phyloP scores from a whole-genome alignment of 1,284 basidiomycete species.

The Porphyrellus sp. region DNA sequence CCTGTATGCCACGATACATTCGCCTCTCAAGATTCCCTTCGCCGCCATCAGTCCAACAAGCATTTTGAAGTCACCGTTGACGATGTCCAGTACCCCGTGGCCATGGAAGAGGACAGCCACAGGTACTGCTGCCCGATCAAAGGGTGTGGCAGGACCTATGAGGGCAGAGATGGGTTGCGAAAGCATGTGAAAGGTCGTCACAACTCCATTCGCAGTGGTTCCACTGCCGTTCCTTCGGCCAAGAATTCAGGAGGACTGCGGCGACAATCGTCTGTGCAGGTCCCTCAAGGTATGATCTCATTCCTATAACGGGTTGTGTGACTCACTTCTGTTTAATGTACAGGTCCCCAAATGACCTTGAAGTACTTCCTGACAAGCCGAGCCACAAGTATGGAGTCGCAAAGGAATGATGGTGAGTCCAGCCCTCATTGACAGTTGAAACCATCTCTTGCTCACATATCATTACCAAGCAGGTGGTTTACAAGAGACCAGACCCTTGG shows the following conservation, averaged over 20 bases:
- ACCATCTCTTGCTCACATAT: background rate
- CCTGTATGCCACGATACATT: background rate
- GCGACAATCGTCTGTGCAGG: background rate
- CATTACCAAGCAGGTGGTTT: background rate
- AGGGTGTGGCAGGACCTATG: background rate
- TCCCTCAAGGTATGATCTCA: background rate
- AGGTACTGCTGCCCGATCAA: background rate
- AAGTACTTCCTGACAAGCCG: background rate
- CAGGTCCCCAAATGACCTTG: background rate
- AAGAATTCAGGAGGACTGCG: background rate
- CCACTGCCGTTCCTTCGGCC: background rate
- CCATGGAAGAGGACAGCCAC: background rate
- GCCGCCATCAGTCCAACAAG: background rate
- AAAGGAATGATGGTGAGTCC: background rate
- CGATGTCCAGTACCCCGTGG: background rate
- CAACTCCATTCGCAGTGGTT: background rate
- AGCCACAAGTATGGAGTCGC: background rate
- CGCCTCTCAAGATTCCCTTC: background rate
- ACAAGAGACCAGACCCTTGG: background rate
- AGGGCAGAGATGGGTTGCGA: background rate
- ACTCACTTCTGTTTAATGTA: background rate
- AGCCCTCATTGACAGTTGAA: background rate
- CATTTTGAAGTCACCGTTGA: background rate
- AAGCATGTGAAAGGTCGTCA: background rate
- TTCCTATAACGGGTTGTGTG: background rate